These are phyloP conservation scores for Inonotus obliquus DNA, from an alignment of 1,284 basidiomycete genomes.

Conservation along the genomic window DNA sequence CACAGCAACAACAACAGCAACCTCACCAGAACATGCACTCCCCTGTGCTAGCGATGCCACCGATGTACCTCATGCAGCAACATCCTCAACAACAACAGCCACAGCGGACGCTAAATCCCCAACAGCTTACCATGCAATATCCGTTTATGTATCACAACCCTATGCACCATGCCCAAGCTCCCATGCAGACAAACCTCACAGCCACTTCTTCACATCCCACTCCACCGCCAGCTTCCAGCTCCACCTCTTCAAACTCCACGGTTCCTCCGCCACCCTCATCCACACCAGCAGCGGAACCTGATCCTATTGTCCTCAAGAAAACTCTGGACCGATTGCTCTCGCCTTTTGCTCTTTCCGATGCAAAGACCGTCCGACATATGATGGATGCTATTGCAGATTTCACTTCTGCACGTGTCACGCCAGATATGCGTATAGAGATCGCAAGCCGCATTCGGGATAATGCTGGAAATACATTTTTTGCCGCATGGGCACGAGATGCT, in stretches of 20 bases:
- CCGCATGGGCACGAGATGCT: constrained; percentile 72
- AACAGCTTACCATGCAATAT: constrained; percentile 27
- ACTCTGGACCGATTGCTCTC: constrained; percentile 50
- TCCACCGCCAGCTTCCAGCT: background rate
- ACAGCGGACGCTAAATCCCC: constrained; percentile 29
- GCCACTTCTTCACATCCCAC: constrained; percentile 28
- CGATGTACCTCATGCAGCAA: constrained; percentile 31
- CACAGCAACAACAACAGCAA: constrained; percentile 23
- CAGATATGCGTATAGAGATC: constrained; percentile 57
- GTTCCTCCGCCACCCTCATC: constrained; percentile 16
- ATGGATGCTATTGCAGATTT: constrained; percentile 51
- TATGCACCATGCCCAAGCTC: constrained; percentile 2
- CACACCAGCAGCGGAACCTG: background rate
- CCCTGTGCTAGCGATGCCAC: constrained; percentile 23
- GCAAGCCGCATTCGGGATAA: constrained; percentile 74
- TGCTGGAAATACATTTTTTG: constrained; percentile 78
- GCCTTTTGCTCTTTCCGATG: constrained; percentile 58
- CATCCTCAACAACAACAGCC: constrained; percentile 33
- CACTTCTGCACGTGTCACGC: constrained; percentile 58
- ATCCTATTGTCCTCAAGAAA: constrained; percentile 35
- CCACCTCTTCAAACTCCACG: constrained; percentile 27
- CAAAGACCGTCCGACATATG: constrained; percentile 55
- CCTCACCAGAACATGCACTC: constrained; percentile 30
- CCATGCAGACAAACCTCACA: constrained; percentile 17
- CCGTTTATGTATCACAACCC: background rate